Evolutionary conservation across 805 yeast species (phyloP), one percentile per base, ranked within the genome.

Genomic region (Starmerella roubikii): DNA sequence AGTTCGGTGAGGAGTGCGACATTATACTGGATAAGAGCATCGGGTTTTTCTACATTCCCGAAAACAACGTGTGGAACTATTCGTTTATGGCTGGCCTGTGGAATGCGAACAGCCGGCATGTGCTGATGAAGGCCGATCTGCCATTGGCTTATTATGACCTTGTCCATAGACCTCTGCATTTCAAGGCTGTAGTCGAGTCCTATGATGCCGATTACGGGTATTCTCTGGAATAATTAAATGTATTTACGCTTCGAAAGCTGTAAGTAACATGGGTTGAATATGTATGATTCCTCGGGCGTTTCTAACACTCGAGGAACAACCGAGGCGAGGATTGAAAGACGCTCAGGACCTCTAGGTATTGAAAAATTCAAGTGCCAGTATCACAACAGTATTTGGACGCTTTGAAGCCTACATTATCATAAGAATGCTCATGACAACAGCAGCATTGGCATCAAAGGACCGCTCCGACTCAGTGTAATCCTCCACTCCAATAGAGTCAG

Each of bases 21-120:
- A 54, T 88, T 42, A 61, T 84, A 19, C 57, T 91, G 17, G 88
- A 76, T 44, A 66, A 76, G 41, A 68, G 83, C 34, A 67, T 71
- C 55, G 98, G 98, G 5, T 77, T 74, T 47, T 86, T 83, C 58
- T 56, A 83, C 58, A 93, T 84, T 1, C 99, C 99, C 1, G 76
- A 73, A 18, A 77, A 78, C 24, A 76, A 74, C 41, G 55, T 84
- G 23, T 91, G 99, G 99, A 91, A 91, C 57, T 84, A 78, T 55
- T 69, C 93, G 2, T 88, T 91, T 52, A 69, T 83, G 61, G 91
- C 95, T 2, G 77, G 91, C 1, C 72, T 80, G 8, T 91, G 91
- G 79, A 75, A 71, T 50, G 62, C 74, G 4, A 68, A 69, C n/a
- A 29, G 21, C 8, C 56, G 71, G 33, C 65, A 62, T 6, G 83